Conservation (phyloP, 139 green algal species). For the Deuterostichococcus epilithicus region DNA sequence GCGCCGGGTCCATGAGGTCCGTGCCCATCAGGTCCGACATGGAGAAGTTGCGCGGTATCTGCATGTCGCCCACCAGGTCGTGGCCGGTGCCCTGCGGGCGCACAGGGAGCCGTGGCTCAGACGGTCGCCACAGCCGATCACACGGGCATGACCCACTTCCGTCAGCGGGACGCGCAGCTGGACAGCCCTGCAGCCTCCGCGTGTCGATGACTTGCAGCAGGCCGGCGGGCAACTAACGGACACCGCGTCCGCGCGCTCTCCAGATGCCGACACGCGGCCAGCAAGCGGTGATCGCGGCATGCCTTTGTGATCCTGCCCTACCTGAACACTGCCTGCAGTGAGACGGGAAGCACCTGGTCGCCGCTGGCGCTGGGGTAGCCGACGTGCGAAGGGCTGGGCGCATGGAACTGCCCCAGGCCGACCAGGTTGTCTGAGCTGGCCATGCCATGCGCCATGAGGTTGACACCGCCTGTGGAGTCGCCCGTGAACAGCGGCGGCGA, state of each 20-base stretch:
- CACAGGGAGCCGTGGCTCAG: no score
- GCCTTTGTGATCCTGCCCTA: background rate
- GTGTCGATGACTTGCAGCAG: no score
- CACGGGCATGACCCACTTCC: no score
- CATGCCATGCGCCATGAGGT: background rate
- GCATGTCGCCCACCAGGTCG: background rate
- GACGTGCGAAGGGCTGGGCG: background rate
- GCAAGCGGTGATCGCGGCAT: no score
- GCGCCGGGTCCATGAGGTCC: background rate
- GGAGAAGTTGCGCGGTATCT: slow-evolving; percentile 45
- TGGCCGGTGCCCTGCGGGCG: background rate
- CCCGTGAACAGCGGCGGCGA: background rate
- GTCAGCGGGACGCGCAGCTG: no score
- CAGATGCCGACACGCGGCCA: no score
- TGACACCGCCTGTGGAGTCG: background rate
- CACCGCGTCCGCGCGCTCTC: no score
- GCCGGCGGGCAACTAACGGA: no score
- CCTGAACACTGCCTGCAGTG: background rate
- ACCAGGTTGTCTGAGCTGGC: slow-evolving; percentile 1
- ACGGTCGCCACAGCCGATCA: no score
- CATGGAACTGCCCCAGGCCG: background rate
- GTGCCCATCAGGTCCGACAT: slow-evolving; percentile 31
- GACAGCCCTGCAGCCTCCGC: no score
- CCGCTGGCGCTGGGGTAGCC: background rate
- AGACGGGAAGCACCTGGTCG: background rate